Percentiles rank a stretch among this genome's conserved stretches.
phyloP scores from a whole-genome alignment of 345 rosid genomes.

The Raphanus sativus region DNA sequence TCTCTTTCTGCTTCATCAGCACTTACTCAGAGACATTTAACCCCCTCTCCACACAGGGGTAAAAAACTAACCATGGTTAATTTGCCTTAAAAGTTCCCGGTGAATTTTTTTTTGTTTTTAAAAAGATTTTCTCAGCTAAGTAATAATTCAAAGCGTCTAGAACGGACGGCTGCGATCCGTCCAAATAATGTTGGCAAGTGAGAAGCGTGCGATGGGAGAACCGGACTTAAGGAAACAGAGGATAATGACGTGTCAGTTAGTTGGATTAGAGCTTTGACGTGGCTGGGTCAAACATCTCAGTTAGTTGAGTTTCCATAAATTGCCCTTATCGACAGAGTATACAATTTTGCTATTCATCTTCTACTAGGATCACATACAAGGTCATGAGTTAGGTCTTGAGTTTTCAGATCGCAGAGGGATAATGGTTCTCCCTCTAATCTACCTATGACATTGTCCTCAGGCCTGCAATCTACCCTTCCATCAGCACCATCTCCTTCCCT shows the following conservation, averaged over 20 bases:
- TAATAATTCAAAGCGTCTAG: slow-evolving; percentile 62
- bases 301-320: slow-evolving; percentile 18
- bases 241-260: slow-evolving; percentile 54
- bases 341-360: not conserved
- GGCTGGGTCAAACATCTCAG: slow-evolving; percentile 44
- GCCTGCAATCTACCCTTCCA: slow-evolving; percentile 41
- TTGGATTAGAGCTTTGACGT: slow-evolving; percentile 52
- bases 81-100: too few species aligned
- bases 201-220: slow-evolving; percentile 39
- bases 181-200: slow-evolving; percentile 25
- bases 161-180: slow-evolving; percentile 48
- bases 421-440: not conserved
- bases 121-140: too few species aligned
- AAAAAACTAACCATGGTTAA: too few species aligned
- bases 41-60: too few species aligned
- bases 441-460: slow-evolving; percentile 33
- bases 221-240: slow-evolving; percentile 11
- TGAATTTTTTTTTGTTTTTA: too few species aligned
- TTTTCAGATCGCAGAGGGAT: too few species aligned
- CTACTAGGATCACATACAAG: not conserved
- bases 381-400: too few species aligned
- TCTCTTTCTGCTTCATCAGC: too few species aligned
- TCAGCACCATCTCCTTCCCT: slow-evolving; percentile 50
- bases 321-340: slow-evolving; percentile 5
- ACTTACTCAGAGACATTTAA: too few species aligned